These are phyloP conservation scores for Pleurotus platypus DNA, from an alignment of 768 basidiomycete genomes.

Conservation along the genomic window DNA sequence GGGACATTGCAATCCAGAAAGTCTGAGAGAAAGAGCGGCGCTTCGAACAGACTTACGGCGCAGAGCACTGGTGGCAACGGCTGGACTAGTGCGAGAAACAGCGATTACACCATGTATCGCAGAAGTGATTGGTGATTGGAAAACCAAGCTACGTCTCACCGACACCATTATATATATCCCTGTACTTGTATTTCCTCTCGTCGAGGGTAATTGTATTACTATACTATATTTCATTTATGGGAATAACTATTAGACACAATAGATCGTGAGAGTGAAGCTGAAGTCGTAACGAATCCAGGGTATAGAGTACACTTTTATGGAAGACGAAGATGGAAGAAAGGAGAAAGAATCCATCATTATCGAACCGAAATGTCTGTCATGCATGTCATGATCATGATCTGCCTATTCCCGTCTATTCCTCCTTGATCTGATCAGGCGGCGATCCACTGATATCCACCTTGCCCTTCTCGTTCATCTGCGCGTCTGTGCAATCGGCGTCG, in stretches of 20 bases:
- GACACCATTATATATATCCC: neutral
- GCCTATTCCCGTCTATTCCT: slow-evolving; percentile 3
- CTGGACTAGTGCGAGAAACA: neutral
- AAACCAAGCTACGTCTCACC: neutral
- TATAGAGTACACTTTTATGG: too few relatives aligned
- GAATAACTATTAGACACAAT: too few relatives aligned
- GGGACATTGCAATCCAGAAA: neutral
- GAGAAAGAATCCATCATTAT: too few relatives aligned
- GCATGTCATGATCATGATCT: neutral
- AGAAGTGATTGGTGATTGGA: slow-evolving; percentile 6
- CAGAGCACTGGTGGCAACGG: neutral
- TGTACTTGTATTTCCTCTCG: too few relatives aligned
- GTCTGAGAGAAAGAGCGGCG: neutral
- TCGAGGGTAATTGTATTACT: too few relatives aligned
- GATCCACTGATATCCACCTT: slow-evolving; percentile 48
- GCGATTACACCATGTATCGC: slow-evolving; percentile 6
- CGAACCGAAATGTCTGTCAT: too few relatives aligned
- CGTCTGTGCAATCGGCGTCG: slow-evolving; percentile 41
- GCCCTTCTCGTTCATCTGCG: slow-evolving; percentile 60
- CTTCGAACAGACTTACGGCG: neutral
- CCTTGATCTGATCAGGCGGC: slow-evolving; percentile 30
- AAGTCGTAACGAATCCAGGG: too few relatives aligned
- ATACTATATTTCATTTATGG: too few relatives aligned
- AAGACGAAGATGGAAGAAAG: too few relatives aligned
- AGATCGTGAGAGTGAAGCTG: too few relatives aligned